These are phyloP conservation scores for Camillea tinctor DNA, from an alignment of 2,329 filamentous ascomycete species.

Conservation along the genomic window DNA sequence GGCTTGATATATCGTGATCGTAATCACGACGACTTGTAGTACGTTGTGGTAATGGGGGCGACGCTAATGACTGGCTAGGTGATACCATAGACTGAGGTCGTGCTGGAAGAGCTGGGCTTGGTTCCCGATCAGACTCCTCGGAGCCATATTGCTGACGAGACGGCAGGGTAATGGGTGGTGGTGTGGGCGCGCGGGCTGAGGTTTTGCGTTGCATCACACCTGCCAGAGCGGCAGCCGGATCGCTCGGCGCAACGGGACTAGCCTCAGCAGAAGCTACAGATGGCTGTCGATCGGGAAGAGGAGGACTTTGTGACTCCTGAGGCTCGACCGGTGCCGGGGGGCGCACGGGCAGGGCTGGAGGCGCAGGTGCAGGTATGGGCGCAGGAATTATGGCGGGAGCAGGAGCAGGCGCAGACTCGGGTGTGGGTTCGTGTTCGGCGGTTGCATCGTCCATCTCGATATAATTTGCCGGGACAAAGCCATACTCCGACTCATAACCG, in stretches of 20 bases:
- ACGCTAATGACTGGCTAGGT: constrained; percentile 21
- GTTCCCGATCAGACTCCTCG: constrained; percentile 67
- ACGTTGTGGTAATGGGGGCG: constrained; percentile 28
- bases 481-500: constrained; percentile 79
- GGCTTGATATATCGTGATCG: constrained; percentile 23
- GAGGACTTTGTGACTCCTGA: constrained; percentile 38
- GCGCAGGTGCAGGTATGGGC: constrained; percentile 23
- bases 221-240: constrained; percentile 55
- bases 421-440: constrained; percentile 33
- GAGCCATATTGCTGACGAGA: constrained; percentile 58
- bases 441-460: constrained; percentile 66
- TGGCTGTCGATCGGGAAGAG: constrained; percentile 37
- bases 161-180: constrained; percentile 50
- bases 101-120: constrained; percentile 43
- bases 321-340: constrained; percentile 36
- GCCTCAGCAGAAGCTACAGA: constrained; percentile 24
- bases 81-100: constrained; percentile 30
- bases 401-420: constrained; percentile 32
- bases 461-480: constrained; percentile 95
- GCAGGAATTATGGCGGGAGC: constrained; percentile 4
- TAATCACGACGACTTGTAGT: constrained; percentile 33
- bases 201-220: constrained; percentile 52
- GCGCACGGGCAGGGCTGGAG: constrained; percentile 46
- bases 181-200: constrained; percentile 43
- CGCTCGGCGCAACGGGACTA: constrained; percentile 38